These are phyloP conservation scores for Debaryomyces castellii DNA, from an alignment of 805 yeast genomes.

Conservation along the genomic window DNA sequence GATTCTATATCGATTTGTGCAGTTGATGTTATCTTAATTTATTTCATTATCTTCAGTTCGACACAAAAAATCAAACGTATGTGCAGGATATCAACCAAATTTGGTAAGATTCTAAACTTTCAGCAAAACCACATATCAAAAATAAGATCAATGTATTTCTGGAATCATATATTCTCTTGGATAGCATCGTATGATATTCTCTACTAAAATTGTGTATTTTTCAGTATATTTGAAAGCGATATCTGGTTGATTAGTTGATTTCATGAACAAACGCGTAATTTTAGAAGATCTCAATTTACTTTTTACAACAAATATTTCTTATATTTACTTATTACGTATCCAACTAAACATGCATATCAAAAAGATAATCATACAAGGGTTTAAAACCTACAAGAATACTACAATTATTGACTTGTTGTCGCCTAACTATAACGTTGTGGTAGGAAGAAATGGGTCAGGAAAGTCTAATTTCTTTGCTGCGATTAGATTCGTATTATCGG, in stretches of 20 bases:
- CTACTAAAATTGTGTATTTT: not conserved
- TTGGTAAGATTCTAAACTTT: not conserved
- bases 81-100: not conserved
- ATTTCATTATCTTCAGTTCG: not conserved
- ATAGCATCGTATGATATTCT: too few species aligned
- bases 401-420: slow-evolving; percentile 75
- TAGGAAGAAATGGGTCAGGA: slow-evolving; percentile 96
- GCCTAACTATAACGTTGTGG: slow-evolving; percentile 77
- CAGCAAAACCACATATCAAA: not conserved
- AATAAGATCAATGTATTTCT: too few species aligned
- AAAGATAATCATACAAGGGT: slow-evolving; percentile 80
- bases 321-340: not conserved
- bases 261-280: not conserved
- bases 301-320: not conserved
- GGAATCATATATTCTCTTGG: not conserved
- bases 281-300: not conserved
- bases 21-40: not conserved
- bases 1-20: not conserved
- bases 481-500: slow-evolving; percentile 85
- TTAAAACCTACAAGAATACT: slow-evolving; percentile 86
- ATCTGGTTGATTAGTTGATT: not conserved
- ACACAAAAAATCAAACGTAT: not conserved
- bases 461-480: slow-evolving; percentile 96
- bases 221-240: not conserved
- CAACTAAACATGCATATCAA: slow-evolving; percentile 34